phyloP scores from a whole-genome alignment of 371 early-diverging fungal genomes.

The Mortierella sp. region DNA sequence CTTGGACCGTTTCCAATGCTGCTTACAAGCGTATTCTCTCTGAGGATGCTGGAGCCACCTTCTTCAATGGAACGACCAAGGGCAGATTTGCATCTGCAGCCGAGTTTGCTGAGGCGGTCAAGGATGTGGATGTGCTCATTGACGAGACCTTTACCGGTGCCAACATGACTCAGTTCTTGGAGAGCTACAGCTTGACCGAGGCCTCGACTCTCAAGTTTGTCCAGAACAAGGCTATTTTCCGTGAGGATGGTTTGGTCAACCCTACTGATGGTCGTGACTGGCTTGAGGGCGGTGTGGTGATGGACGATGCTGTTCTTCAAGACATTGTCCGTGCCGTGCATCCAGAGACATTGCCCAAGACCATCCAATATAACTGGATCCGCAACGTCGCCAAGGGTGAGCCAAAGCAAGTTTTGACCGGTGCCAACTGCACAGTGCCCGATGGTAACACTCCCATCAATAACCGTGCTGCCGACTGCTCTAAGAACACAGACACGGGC shows the following conservation, averaged over 20 bases:
- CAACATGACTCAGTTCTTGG: constrained; percentile 56
- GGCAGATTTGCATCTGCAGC: constrained; percentile 46
- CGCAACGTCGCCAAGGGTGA: constrained; percentile 68
- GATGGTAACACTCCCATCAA: constrained; percentile 57
- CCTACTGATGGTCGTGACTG: constrained; percentile 66
- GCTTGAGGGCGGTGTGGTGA: constrained; percentile 72
- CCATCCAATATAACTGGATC: constrained; percentile 62
- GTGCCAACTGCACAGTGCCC: constrained; percentile 62
- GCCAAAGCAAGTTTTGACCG: constrained; percentile 53
- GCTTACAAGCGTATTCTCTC: constrained; percentile 65
- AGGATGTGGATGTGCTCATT: constrained; percentile 69
- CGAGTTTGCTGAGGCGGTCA: constrained; percentile 62
- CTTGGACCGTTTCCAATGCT: constrained; percentile 64
- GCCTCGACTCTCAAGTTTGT: constrained; percentile 54
- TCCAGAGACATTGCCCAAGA: constrained; percentile 55
- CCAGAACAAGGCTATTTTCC: constrained; percentile 64
- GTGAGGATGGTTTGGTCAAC: constrained; percentile 70
- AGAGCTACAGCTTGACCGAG: constrained; percentile 57
- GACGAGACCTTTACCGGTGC: constrained; percentile 70
- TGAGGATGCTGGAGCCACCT: constrained; percentile 68
- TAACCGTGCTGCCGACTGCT: constrained; percentile 56
- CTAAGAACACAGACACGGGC: constrained; percentile 17
- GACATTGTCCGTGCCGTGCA: constrained; percentile 70
- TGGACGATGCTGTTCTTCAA: constrained; percentile 71
- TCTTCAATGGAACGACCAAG: constrained; percentile 35